A percentile compares a stretch with the other conserved stretches of the same genome.
These are phyloP conservation scores for Straminergon stramineum DNA, from an alignment of 225 moss, liverwort and hornwort species.

Conservation along the genomic window DNA sequence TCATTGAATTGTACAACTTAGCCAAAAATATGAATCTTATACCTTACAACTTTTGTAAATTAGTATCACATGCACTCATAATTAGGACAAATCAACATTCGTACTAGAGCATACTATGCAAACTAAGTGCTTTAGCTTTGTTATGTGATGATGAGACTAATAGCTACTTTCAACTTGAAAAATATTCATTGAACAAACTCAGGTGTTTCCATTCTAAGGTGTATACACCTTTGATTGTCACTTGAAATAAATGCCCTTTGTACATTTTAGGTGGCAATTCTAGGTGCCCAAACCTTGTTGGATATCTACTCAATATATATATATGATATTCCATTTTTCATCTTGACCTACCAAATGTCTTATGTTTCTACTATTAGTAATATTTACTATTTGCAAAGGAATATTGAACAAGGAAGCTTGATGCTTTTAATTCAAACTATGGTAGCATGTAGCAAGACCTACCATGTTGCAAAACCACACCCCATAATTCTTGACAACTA, in stretches of 20 bases:
- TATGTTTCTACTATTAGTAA: background rate
- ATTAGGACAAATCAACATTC: background rate
- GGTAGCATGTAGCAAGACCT: background rate
- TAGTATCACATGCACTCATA: background rate
- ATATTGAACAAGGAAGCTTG: background rate
- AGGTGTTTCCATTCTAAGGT: background rate
- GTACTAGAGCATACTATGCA: background rate
- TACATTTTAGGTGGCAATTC: too few relatives aligned
- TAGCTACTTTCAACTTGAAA: background rate
- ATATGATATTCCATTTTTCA: too few relatives aligned
- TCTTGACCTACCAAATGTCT: background rate
- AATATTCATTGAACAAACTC: background rate
- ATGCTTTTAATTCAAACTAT: background rate
- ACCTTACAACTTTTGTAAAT: background rate
- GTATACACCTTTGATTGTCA: background rate
- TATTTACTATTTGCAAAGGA: background rate
- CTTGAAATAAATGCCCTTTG: background rate
- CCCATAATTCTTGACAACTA: background rate
- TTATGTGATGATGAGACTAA: background rate
- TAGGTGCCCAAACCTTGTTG: background rate
- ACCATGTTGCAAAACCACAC: background rate
- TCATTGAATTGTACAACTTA: background rate
- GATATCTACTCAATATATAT: too few relatives aligned
- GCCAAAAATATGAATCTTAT: background rate
- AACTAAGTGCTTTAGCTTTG: background rate